A percentile compares a stretch with the other conserved stretches of the same genome.
Evolutionary conservation across 352 stramenopile species (phyloP).

Genomic region (Phytophthora palmivora): DNA sequence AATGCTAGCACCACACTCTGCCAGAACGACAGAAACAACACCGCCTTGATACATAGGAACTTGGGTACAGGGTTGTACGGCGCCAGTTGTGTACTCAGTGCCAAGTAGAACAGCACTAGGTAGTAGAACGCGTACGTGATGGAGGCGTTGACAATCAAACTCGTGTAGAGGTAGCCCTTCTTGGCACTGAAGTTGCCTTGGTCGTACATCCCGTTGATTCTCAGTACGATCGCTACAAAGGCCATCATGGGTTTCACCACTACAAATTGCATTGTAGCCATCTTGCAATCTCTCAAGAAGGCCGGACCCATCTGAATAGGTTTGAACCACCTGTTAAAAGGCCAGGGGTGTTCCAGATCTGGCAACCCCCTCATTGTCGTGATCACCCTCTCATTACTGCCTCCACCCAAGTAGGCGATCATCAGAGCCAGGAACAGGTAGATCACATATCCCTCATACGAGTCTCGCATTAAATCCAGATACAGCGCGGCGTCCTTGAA

Average conservation of each 20-base stretch:
- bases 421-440: slow-evolving; percentile 98
- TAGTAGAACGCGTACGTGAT: slow-evolving; percentile 98
- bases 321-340: slow-evolving; percentile 66
- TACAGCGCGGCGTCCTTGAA: slow-evolving; percentile 94
- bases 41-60: slow-evolving; percentile 98
- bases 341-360: slow-evolving; percentile 78
- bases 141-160: slow-evolving; percentile 95
- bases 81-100: slow-evolving; percentile 88
- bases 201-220: slow-evolving; percentile 81
- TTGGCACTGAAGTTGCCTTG: slow-evolving; percentile 87
- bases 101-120: slow-evolving; percentile 97
- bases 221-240: slow-evolving; percentile 87
- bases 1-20: slow-evolving; percentile 94
- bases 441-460: slow-evolving; percentile 98
- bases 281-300: slow-evolving; percentile 95
- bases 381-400: slow-evolving; percentile 87
- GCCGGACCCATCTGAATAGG: slow-evolving; percentile 83
- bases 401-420: slow-evolving; percentile 94
- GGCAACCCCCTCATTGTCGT: slow-evolving; percentile 62
- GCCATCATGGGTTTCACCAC: slow-evolving; percentile 94
- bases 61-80: slow-evolving; percentile 97
- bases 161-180: slow-evolving; percentile 93
- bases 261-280: slow-evolving; percentile 96
- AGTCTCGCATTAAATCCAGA: slow-evolving; percentile 96
- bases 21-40: slow-evolving; percentile 99